These are phyloP conservation scores for Umbelopsis vinacea DNA, from an alignment of 192 early-diverging fungal genomes.

Conservation along the genomic window DNA sequence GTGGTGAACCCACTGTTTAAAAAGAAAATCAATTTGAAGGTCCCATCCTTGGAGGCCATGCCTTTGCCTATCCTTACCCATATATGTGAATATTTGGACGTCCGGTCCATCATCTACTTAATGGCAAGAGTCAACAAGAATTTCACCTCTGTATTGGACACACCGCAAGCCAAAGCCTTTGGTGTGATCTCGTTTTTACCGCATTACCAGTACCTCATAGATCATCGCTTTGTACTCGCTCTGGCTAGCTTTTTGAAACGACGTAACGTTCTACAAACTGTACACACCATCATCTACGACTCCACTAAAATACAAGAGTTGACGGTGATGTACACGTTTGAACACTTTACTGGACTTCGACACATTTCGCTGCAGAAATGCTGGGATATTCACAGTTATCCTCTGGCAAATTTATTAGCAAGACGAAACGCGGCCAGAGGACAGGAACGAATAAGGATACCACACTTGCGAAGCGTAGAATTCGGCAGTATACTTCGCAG, in stretches of 20 bases:
- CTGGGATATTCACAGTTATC: conserved; percentile 20
- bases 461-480: conserved; percentile 12
- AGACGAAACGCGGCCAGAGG: neutral
- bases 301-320: conserved; percentile 24
- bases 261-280: neutral
- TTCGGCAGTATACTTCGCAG: conserved; percentile 20
- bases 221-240: conserved; percentile 19
- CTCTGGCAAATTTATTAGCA: conserved; percentile 22
- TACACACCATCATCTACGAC: conserved; percentile 21
- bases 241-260: conserved; percentile 13
- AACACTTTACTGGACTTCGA: conserved; percentile 17
- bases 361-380: conserved; percentile 16
- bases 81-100: conserved; percentile 16
- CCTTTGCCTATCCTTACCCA: neutral
- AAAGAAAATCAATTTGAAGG: neutral
- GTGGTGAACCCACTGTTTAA: neutral
- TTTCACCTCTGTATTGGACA: neutral
- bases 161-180: conserved; percentile 12
- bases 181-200: conserved; percentile 6
- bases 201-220: conserved; percentile 13
- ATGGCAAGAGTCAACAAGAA: neutral
- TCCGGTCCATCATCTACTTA: conserved; percentile 14
- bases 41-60: neutral
- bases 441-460: conserved; percentile 9
- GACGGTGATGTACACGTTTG: conserved; percentile 25